These are phyloP conservation scores for Aciculoconidium aculeatum DNA, from an alignment of 805 yeast species.

Conservation along the genomic window DNA sequence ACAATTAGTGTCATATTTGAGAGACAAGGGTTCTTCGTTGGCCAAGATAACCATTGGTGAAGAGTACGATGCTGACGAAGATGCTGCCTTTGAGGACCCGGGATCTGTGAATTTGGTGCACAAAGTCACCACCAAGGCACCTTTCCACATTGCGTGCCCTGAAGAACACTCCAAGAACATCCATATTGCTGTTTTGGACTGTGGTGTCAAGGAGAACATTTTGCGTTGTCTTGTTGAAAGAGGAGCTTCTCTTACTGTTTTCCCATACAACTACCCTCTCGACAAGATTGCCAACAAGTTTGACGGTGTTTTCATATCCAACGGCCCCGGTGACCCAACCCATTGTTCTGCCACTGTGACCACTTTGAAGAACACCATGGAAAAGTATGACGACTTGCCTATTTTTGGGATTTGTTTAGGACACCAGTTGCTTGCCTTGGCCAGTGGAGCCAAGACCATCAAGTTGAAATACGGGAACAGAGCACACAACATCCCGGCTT, in stretches of 20 bases:
- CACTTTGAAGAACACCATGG: conserved; percentile 68
- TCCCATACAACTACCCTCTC: conserved; percentile 93
- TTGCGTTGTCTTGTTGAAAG: conserved; percentile 88
- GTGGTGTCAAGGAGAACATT: conserved; percentile 98
- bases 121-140: conserved; percentile 91
- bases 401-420: conserved; percentile 98
- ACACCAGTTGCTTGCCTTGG: conserved; percentile 92
- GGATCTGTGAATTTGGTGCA: conserved; percentile 85
- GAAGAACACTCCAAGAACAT: conserved; percentile 45
- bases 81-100: conserved; percentile 87
- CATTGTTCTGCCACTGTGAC: conserved; percentile 76
- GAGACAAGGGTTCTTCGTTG: conserved; percentile 94
- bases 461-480: conserved; percentile 97
- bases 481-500: conserved; percentile 97
- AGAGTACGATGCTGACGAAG: conserved; percentile 87
- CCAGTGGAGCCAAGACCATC: conserved; percentile 87
- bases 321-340: conserved; percentile 98
- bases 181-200: conserved; percentile 91
- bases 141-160: conserved; percentile 78
- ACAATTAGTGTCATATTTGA: conserved; percentile 82
- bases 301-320: conserved; percentile 91
- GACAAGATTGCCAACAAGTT: conserved; percentile 86
- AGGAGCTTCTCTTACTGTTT: conserved; percentile 93
- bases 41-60: conserved; percentile 89
- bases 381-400: conserved; percentile 60